Evolutionary conservation across 345 rosid species (phyloP).

Genomic region (Hypericum perforatum): DNA sequence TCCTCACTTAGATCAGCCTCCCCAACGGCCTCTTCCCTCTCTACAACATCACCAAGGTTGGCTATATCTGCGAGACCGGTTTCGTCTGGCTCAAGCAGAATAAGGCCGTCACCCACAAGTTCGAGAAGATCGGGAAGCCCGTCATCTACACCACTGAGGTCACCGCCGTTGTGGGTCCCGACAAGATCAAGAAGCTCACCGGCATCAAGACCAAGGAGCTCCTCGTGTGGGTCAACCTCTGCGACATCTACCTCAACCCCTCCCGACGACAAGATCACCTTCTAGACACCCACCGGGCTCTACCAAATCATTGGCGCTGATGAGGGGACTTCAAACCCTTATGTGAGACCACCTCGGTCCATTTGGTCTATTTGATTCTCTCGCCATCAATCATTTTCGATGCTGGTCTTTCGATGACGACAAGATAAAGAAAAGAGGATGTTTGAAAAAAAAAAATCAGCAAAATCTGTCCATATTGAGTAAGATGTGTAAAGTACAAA

Average conservation of each 20-base stretch:
- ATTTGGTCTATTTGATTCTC: too few relatives aligned
- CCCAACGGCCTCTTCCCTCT: conserved; percentile 29
- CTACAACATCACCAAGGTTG: conserved; percentile 17
- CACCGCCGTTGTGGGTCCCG: conserved; percentile 21
- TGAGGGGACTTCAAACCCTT: too few relatives aligned
- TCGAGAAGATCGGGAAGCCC: too few relatives aligned
- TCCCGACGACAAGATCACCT: conserved; percentile 15
- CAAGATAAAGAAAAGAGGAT: too few relatives aligned
- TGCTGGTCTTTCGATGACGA: too few relatives aligned
- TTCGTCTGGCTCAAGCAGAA: conserved; percentile 27
- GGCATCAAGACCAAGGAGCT: conserved; percentile 23
- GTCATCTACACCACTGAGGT: conserved; percentile 20
- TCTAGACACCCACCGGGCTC: conserved; percentile 13
- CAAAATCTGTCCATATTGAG: too few relatives aligned
- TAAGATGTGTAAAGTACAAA: too few relatives aligned
- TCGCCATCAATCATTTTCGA: too few relatives aligned
- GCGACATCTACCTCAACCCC: conserved; percentile 16
- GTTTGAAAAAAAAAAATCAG: too few relatives aligned
- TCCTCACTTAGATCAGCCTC: conserved; percentile 18
- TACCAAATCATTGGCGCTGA: conserved; percentile 15
- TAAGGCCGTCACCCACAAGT: conserved; percentile 19
- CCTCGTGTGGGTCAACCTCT: too few relatives aligned
- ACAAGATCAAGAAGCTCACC: conserved; percentile 16
- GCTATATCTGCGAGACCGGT: conserved; percentile 19
- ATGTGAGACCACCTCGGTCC: too few relatives aligned